Evolutionary conservation across 805 yeast genomes (phyloP).

Genomic region (Candida sithepensis): DNA sequence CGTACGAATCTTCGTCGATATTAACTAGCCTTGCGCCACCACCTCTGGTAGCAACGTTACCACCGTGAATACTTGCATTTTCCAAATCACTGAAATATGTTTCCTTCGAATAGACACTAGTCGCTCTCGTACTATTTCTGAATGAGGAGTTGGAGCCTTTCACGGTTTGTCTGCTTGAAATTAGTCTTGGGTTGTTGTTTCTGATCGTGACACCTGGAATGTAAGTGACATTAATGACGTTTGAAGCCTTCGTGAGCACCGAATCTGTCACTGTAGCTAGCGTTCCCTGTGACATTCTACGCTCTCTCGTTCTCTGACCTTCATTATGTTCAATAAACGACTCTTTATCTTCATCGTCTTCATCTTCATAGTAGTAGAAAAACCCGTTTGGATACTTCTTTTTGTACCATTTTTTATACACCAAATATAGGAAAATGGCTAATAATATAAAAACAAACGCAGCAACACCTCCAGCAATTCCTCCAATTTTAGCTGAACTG

Average conservation of each 20-base stretch:
- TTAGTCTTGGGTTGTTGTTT: slow-evolving; percentile 30
- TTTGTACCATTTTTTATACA: slow-evolving; percentile 42
- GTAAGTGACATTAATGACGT: slow-evolving; percentile 86
- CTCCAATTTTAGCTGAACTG: slow-evolving; percentile 41
- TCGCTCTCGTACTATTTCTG: slow-evolving; percentile 17
- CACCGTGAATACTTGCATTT: slow-evolving; percentile 31
- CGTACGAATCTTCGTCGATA: slow-evolving; percentile 25
- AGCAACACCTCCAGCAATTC: slow-evolving; percentile 69
- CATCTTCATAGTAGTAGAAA: slow-evolving; percentile 29
- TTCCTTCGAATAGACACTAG: slow-evolving; percentile 30
- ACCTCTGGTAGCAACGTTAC: slow-evolving; percentile 27
- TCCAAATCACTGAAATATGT: slow-evolving; percentile 32
- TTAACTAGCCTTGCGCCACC: slow-evolving; percentile 25
- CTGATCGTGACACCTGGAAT: slow-evolving; percentile 88
- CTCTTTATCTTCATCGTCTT: slow-evolving; percentile 23
- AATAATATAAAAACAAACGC: slow-evolving; percentile 49
- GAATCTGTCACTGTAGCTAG: slow-evolving; percentile 49
- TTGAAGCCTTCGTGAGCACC: slow-evolving; percentile 74
- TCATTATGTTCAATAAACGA: slow-evolving; percentile 12
- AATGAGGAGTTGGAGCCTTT: slow-evolving; percentile 15
- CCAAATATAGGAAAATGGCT: slow-evolving; percentile 35
- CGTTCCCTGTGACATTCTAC: slow-evolving; percentile 29
- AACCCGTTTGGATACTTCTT: slow-evolving; percentile 31
- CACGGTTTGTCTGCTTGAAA: slow-evolving; percentile 8
- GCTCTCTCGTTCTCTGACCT: slow-evolving; percentile 15